A percentile compares a stretch with the other conserved stretches of the same genome.
Evolutionary conservation across 2,329 filamentous ascomycete genomes (phyloP).

Genomic region (Cercospora sesami): DNA sequence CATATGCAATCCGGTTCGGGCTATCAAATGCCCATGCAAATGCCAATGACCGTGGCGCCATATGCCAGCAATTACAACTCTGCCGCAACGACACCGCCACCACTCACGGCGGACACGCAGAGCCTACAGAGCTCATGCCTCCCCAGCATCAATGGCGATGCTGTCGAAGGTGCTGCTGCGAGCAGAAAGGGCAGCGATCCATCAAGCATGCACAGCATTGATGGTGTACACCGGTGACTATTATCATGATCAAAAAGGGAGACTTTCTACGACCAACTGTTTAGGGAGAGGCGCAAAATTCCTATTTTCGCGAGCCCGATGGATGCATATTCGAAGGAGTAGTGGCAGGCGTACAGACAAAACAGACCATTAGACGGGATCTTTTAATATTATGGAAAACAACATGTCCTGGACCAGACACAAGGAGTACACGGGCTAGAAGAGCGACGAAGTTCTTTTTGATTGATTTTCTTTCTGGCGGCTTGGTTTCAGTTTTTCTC

Average conservation of each 20-base stretch:
- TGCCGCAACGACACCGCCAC: constrained; percentile 33
- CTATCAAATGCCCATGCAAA: constrained; percentile 18
- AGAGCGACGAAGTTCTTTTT: not conserved
- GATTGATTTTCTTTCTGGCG: not conserved
- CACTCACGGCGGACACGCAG: constrained; percentile 33
- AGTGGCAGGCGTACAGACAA: not conserved
- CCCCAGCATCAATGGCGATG: constrained; percentile 38
- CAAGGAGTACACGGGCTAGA: constrained; percentile 2
- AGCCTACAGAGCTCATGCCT: constrained; percentile 34
- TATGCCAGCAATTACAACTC: constrained; percentile 34
- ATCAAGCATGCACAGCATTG: constrained; percentile 20
- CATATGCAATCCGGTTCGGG: constrained; percentile 6
- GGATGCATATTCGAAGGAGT: not conserved
- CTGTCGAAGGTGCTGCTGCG: constrained; percentile 37
- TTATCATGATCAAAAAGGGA: not conserved
- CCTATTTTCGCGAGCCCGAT: not conserved
- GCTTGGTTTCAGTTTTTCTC: not conserved
- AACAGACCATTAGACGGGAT: not conserved
- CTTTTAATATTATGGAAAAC: not conserved
- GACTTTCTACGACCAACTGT: not conserved
- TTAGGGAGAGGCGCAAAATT: not conserved
- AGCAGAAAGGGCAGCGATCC: constrained; percentile 34
- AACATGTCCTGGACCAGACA: not conserved
- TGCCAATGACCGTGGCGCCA: constrained; percentile 17
- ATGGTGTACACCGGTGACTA: constrained; percentile 23